phyloP scores from a whole-genome alignment of 2,329 filamentous ascomycete species.

The Nectriaceae sp. region DNA sequence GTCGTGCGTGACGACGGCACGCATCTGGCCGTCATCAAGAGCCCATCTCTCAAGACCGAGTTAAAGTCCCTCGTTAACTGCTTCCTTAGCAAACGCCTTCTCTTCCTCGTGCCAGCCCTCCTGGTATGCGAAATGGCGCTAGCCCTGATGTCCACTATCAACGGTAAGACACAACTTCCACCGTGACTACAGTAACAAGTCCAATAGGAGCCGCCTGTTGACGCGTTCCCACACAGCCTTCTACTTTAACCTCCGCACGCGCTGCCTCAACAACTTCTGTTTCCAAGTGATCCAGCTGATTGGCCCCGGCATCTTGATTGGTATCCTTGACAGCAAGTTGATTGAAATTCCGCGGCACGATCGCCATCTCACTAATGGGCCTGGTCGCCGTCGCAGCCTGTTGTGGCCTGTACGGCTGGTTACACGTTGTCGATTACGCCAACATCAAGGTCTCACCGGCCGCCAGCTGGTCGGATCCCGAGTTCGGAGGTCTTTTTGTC shows the following conservation, averaged over 20 bases:
- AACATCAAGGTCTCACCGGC: not conserved
- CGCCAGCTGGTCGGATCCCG: not conserved
- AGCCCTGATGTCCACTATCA: not conserved
- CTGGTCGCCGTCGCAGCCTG: not conserved
- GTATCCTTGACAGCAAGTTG: not conserved
- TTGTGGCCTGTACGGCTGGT: not conserved
- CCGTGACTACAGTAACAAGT: not conserved
- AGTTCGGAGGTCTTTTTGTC: not conserved
- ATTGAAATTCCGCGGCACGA: not conserved
- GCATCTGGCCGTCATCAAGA: not conserved
- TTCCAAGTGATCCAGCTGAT: slow-evolving; percentile 1
- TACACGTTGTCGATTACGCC: not conserved
- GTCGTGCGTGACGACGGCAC: slow-evolving; percentile 1
- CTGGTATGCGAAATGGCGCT: slow-evolving; percentile 1
- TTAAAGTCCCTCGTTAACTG: not conserved
- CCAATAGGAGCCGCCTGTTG: not conserved
- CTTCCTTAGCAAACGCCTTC: not conserved
- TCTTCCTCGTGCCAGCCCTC: not conserved
- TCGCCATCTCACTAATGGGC: slow-evolving; percentile 1
- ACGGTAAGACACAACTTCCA: too few relatives aligned
- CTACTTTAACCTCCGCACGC: slow-evolving; percentile 1
- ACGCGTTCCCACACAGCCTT: not conserved
- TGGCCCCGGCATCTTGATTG: not conserved
- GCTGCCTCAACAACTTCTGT: slow-evolving; percentile 1
- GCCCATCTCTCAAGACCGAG: not conserved